These are phyloP conservation scores for Ziziphus jujuba DNA, from an alignment of 306 rosid species.

Conservation along the genomic window DNA sequence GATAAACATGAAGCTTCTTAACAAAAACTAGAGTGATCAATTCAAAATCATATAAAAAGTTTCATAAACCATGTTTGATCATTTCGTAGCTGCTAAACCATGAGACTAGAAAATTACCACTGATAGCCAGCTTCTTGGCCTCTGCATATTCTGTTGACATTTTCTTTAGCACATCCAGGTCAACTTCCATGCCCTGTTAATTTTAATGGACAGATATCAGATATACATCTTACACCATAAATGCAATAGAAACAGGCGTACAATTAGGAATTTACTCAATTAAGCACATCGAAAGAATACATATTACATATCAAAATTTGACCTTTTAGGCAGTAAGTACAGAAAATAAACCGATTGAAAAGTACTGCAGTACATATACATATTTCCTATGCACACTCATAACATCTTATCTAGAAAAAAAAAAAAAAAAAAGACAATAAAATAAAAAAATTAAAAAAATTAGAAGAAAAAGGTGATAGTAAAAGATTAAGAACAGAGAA, in stretches of 20 bases:
- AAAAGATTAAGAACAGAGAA: no score
- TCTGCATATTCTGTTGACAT: conserved; percentile 67
- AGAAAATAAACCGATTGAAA: no score
- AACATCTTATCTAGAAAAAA: no score
- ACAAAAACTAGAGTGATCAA: background rate
- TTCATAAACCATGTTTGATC: background rate
- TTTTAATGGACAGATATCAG: conserved; percentile 10
- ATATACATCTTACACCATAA: conserved; percentile 8
- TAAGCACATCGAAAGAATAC: no score
- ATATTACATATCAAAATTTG: no score
- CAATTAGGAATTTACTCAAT: no score
- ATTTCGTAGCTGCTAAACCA: background rate
- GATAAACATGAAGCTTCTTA: background rate
- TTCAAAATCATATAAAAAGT: conserved; percentile 1
- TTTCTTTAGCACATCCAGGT: conserved; percentile 48
- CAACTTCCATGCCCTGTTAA: conserved; percentile 63
- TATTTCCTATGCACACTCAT: no score
- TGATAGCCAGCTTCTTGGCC: conserved; percentile 62
- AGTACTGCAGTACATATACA: no score
- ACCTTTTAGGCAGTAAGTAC: no score
- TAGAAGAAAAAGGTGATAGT: no score
- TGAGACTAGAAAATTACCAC: conserved; percentile 38
- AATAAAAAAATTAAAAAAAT: no score
- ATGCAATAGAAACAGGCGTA: background rate
- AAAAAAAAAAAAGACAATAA: no score